Evolutionary conservation across 2,329 filamentous ascomycete species (phyloP).

Genomic region (Hymenoscyphus albidus): DNA sequence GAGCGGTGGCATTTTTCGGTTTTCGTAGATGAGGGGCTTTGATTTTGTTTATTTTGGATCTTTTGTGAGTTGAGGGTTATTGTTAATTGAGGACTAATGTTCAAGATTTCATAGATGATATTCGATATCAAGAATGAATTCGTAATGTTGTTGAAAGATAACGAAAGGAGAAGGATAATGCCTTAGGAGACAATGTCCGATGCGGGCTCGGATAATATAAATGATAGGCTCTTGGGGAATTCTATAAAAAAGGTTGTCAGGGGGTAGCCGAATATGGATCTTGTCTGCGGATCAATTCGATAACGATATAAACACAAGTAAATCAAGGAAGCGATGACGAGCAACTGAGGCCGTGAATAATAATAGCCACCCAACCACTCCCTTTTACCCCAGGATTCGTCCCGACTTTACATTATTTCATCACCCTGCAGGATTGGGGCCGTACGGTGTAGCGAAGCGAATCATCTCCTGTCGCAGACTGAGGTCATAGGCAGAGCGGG

Average conservation of each 20-base stretch:
- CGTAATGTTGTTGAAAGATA: no score
- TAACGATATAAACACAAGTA: no score
- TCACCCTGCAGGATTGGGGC: not conserved
- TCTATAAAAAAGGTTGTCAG: not conserved
- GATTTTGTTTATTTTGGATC: not conserved
- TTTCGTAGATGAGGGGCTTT: not conserved
- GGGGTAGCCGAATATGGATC: not conserved
- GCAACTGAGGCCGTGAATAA: no score
- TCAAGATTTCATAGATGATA: no score
- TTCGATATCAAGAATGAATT: no score
- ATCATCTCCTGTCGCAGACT: not conserved
- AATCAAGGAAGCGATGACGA: no score
- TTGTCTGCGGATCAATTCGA: not conserved
- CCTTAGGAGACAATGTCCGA: not conserved
- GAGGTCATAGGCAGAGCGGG: no score
- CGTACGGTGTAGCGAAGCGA: not conserved
- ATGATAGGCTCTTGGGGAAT: not conserved
- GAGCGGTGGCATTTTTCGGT: not conserved
- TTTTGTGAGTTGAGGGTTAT: no score
- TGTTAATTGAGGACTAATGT: no score
- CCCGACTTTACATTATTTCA: not conserved
- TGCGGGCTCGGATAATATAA: not conserved
- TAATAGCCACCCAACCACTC: no score
- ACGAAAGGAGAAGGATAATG: not conserved
- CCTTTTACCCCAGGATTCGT: not conserved